phyloP scores from a whole-genome alignment of 2,329 filamentous ascomycete species.

The Neofusicoccum ribis region DNA sequence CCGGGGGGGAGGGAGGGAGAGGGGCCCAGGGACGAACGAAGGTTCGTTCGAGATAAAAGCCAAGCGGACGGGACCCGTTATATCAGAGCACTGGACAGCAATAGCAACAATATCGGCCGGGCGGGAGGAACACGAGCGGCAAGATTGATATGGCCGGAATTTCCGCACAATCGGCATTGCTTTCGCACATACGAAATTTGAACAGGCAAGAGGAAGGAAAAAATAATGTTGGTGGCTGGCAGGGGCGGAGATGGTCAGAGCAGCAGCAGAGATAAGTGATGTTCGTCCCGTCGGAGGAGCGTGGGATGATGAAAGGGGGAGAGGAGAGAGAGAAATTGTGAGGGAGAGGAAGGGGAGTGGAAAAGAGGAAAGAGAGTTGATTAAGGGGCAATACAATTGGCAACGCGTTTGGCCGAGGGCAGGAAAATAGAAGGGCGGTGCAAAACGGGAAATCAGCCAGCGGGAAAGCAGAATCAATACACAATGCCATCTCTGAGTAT shows the following conservation, averaged over 20 bases:
- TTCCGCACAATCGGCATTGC: no score
- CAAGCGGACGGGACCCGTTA: neutral
- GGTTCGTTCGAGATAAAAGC: no score
- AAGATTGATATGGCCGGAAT: no score
- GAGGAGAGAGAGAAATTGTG: neutral
- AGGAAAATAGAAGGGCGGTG: neutral
- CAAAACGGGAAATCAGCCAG: neutral
- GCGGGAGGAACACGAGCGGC: neutral
- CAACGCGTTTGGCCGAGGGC: neutral
- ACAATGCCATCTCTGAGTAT: no score
- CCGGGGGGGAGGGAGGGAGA: no score
- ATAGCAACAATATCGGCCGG: neutral
- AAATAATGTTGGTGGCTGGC: no score
- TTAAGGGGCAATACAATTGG: neutral
- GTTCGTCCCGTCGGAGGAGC: no score
- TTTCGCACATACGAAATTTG: no score
- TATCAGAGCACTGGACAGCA: slow-evolving; percentile 1
- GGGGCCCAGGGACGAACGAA: no score
- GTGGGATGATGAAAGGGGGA: neutral
- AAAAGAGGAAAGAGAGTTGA: neutral
- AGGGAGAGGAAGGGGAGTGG: neutral
- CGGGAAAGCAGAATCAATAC: neutral
- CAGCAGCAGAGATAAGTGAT: neutral
- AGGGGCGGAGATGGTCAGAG: neutral
- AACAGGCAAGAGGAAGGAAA: no score